A percentile compares a stretch with the other conserved stretches of the same genome.
Evolutionary conservation across 441 rosid species (phyloP).

Genomic region (Gossypium aridum): DNA sequence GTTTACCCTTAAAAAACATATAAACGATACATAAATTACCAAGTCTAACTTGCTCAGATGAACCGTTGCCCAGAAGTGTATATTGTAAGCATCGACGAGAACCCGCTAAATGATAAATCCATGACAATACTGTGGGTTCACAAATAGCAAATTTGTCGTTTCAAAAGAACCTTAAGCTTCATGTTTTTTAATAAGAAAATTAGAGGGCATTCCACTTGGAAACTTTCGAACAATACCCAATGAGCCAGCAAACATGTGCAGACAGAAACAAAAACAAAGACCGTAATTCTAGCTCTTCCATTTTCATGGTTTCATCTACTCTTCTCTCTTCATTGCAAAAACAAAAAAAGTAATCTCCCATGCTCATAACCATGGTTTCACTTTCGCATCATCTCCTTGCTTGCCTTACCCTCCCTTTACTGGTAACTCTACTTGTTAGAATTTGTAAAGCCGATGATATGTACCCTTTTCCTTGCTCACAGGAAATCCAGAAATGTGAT

Average conservation of each 20-base stretch:
- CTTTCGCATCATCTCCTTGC: background rate
- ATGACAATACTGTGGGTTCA: background rate
- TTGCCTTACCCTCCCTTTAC: conserved; percentile 15
- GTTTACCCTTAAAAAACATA: too few relatives aligned
- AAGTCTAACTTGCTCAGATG: background rate
- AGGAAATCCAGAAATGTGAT: conserved; percentile 19
- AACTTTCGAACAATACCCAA: conserved; percentile 9
- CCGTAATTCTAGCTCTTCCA: background rate
- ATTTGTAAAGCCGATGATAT: conserved; percentile 9
- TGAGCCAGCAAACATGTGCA: conserved; percentile 17
- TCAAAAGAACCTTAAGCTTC: background rate
- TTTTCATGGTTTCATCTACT: background rate
- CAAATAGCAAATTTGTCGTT: background rate
- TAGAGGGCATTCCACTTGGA: conserved; percentile 1
- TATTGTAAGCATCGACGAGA: conserved; percentile 29
- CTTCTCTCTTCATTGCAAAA: background rate
- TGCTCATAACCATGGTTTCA: conserved; percentile 20
- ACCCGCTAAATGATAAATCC: conserved; percentile 7
- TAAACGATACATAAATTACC: background rate
- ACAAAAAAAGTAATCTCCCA: background rate
- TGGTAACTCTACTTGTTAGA: conserved; percentile 11
- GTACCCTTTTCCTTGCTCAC: conserved; percentile 31
- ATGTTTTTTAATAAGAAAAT: background rate
- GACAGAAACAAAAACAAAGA: conserved; percentile 15
- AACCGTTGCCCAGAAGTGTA: background rate